A percentile compares a stretch with the other conserved stretches of the same genome.
These are phyloP conservation scores for Halophytophthora polymorphica DNA, from an alignment of 352 stramenopile species.

Conservation along the genomic window DNA sequence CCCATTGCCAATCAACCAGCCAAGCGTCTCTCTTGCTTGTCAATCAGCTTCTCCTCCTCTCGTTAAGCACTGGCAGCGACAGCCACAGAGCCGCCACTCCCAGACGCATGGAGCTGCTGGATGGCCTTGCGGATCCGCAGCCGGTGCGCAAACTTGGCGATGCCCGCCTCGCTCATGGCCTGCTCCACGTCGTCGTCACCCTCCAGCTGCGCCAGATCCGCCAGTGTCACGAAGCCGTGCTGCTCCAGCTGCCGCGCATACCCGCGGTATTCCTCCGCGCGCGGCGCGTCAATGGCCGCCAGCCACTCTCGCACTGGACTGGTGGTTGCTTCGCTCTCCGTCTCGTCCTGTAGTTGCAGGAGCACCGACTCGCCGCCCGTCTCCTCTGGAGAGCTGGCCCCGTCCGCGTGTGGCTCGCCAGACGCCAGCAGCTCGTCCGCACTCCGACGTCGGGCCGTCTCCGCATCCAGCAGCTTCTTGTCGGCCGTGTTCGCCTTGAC, in stretches of 20 bases:
- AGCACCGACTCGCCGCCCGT: constrained; percentile 28
- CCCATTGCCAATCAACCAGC: too few relatives aligned
- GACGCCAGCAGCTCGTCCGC: constrained; percentile 50
- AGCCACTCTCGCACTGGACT: constrained; percentile 52
- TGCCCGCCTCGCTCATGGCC: constrained; percentile 71
- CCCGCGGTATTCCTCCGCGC: constrained; percentile 47
- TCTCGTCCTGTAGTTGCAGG: constrained; percentile 26
- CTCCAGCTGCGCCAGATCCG: constrained; percentile 57
- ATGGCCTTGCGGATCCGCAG: constrained; percentile 71
- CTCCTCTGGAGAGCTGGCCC: constrained; percentile 35
- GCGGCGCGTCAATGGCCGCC: constrained; percentile 37
- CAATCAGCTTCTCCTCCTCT: neutral
- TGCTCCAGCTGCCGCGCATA: constrained; percentile 62
- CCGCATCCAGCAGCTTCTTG: constrained; percentile 26
- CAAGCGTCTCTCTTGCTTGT: constrained; percentile 11
- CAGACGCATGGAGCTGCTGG: constrained; percentile 33
- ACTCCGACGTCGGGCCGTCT: constrained; percentile 48
- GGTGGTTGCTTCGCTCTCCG: constrained; percentile 11
- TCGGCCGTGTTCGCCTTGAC: constrained; percentile 14
- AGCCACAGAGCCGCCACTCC: constrained; percentile 13
- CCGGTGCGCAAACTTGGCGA: constrained; percentile 74
- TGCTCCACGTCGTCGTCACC: constrained; percentile 65
- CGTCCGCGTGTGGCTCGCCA: constrained; percentile 9
- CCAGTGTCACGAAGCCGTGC: constrained; percentile 57
- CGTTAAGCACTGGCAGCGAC: constrained; percentile 32